Evolutionary conservation across 106 monocot genomes (phyloP).

Genomic region (Cymbidium sinense): DNA sequence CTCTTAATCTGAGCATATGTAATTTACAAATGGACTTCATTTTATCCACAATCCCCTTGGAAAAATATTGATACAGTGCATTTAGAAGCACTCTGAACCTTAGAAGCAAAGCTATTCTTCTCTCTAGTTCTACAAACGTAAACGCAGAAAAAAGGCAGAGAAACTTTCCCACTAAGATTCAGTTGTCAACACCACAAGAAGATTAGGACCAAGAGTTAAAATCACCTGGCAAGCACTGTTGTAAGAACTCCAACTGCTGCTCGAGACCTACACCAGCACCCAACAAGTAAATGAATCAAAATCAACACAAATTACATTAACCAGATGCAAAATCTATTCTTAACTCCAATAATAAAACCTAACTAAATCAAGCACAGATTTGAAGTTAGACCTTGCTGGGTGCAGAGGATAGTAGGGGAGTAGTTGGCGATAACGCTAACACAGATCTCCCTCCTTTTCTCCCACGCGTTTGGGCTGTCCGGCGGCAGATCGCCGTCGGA

Average conservation of each 20-base stretch:
- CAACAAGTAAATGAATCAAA: conserved; percentile 17
- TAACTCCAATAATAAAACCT: background rate
- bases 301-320: conserved; percentile 7
- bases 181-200: background rate
- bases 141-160: background rate
- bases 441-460: conserved; percentile 82
- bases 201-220: background rate
- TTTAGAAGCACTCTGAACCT: too few relatives aligned
- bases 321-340: background rate
- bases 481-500: conserved; percentile 50
- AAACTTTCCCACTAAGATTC: background rate
- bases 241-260: conserved; percentile 83
- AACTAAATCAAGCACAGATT: background rate
- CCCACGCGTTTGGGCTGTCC: conserved; percentile 86
- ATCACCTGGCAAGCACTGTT: conserved; percentile 82
- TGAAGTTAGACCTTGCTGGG: conserved; percentile 68
- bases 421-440: conserved; percentile 90
- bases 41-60: too few relatives aligned
- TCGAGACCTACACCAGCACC: conserved; percentile 47
- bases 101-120: too few relatives aligned
- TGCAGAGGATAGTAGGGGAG: conserved; percentile 89
- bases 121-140: too few relatives aligned
- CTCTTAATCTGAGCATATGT: too few relatives aligned
- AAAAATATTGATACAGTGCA: too few relatives aligned
- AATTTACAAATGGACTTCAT: too few relatives aligned